Evolutionary conservation across 371 early-diverging fungal genomes (phyloP), one percentile per base, ranked within the genome.

Genomic region (Mycotypha africana): DNA sequence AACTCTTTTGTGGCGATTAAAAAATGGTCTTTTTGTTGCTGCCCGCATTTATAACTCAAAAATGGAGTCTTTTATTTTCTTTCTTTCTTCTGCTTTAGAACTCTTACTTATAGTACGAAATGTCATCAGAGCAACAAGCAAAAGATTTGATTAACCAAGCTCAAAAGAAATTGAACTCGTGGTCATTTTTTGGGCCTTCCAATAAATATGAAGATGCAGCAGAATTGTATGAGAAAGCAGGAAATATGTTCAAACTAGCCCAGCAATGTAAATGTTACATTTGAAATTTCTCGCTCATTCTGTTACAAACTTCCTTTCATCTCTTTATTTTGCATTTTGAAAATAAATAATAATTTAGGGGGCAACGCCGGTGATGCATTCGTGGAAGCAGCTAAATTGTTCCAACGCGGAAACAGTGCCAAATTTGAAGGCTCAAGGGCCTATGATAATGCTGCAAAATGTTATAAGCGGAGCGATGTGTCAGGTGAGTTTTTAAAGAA

Each of bases 351-450:
- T 28, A 15, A 21, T n/a, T 14, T 60, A 90, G 89, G 91, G 93
- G 81, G 83, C 54, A 89, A 91, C 51, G 91, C 94, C 16, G 98
- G 97, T 49, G 93, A 93, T 58, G 89, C 94, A 0, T 95, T 88
- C 67, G 62, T 78, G 38, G 79, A 83, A 48, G 89, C 92, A 30
- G 96, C 95, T 24, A 60, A 68, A 41, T 49, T 73, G 24, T 73
- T 51, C 37, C 51, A 66, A 52, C 44, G 44, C 24, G 69, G 61
- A 12, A 93, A 91, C 46, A 87, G 93, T 15, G 79, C 93, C 4
- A 74, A 79, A 30, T 73, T 68, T 56, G 73, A 73, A 51, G 69
- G 65, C 14, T 63, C 73, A 23, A 62, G 65, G 49, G 77, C 84
- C 17, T 93, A 78, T 63, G 74, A 95, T 37, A 84, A 87, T 44